phyloP scores from a whole-genome alignment of 257 asterid species.

The Gentiana straminea region DNA sequence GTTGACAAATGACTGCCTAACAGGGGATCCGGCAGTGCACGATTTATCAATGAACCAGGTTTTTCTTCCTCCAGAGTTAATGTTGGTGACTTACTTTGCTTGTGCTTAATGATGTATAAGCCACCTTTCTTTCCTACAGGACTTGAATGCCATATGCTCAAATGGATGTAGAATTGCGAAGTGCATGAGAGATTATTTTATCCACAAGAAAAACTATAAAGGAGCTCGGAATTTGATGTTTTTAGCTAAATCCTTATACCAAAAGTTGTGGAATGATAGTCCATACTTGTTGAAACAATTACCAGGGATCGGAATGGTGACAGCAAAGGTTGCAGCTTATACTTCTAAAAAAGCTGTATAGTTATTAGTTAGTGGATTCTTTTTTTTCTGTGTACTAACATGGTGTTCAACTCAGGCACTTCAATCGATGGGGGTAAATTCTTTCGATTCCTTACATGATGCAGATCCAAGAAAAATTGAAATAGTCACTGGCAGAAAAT shows the following conservation, averaged over 20 bases:
- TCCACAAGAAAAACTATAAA: constrained; percentile 61
- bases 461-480: constrained; percentile 98
- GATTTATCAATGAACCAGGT: constrained; percentile 97
- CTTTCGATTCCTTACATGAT: constrained; percentile 64
- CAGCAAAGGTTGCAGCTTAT: constrained; percentile 66
- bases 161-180: constrained; percentile 88
- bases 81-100: no score
- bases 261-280: constrained; percentile 90
- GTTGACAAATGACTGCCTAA: constrained; percentile 87
- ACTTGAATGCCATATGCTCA: constrained; percentile 67
- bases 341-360: neutral
- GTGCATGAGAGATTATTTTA: constrained; percentile 93
- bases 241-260: constrained; percentile 74
- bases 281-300: constrained; percentile 92
- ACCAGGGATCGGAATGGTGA: constrained; percentile 97
- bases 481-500: constrained; percentile 79
- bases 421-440: constrained; percentile 81
- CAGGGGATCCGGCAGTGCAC: constrained; percentile 83
- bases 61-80: constrained; percentile 16
- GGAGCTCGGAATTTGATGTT: constrained; percentile 68
- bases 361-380: neutral
- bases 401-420: constrained; percentile 50
- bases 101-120: no score
- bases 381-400: constrained; percentile 9
- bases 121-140: constrained; percentile 33